Conservation (phyloP, 2,329 filamentous ascomycete genomes). For the Ophiostoma sp. region DNA sequence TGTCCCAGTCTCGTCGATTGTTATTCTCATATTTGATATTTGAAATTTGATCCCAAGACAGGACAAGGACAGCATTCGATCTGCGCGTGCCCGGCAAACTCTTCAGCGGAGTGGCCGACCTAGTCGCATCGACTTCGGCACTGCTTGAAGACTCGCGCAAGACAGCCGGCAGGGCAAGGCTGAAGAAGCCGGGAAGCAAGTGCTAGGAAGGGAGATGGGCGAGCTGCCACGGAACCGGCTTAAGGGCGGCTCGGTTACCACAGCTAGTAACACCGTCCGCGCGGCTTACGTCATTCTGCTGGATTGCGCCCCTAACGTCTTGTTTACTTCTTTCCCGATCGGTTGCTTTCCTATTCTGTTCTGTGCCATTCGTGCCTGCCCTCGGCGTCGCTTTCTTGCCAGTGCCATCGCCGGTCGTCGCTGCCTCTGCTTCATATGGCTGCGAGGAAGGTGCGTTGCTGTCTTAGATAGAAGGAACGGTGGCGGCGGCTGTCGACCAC, state of each 20-base stretch:
- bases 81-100: too few species aligned
- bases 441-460: background rate
- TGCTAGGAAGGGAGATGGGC: background rate
- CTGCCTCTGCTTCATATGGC: background rate
- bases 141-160: background rate
- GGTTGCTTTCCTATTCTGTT: background rate
- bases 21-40: too few species aligned
- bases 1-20: too few species aligned
- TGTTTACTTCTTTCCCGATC: constrained; percentile 2
- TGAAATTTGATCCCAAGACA: background rate
- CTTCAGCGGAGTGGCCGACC: too few species aligned
- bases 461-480: background rate
- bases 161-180: background rate
- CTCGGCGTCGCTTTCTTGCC: background rate
- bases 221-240: too few species aligned
- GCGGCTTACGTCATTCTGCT: constrained; percentile 1
- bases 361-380: background rate
- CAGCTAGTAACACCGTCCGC: background rate
- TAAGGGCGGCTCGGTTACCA: too few species aligned
- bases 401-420: background rate
- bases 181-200: background rate
- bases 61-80: too few species aligned
- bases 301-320: background rate
- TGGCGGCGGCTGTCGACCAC: background rate
- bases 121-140: too few species aligned